These are phyloP conservation scores for Filobasidium floriforme DNA, from an alignment of 768 basidiomycete species.

Conservation along the genomic window DNA sequence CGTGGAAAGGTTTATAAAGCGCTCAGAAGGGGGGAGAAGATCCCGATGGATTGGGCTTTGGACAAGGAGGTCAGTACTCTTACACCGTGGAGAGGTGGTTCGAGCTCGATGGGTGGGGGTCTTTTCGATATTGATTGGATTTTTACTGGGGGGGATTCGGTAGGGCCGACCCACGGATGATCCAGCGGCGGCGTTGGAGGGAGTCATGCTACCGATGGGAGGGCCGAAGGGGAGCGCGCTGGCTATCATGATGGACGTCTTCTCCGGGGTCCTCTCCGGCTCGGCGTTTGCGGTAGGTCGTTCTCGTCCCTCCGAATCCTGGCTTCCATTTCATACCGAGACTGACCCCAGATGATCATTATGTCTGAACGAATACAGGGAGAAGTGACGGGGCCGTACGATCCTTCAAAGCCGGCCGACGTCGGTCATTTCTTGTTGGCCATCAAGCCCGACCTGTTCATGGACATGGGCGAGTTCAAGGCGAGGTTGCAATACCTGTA, in stretches of 20 bases:
- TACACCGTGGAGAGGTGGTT: neutral
- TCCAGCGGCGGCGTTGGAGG: conserved; percentile 12
- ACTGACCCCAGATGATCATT: neutral
- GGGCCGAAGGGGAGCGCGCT: conserved; percentile 17
- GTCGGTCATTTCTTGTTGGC: conserved; percentile 15
- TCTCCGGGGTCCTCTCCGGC: conserved; percentile 11
- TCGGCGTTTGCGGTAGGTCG: conserved; percentile 8
- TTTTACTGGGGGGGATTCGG: neutral
- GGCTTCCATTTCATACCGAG: neutral
- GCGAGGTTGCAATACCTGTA: neutral
- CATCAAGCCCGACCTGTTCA: conserved; percentile 16
- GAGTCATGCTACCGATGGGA: conserved; percentile 17
- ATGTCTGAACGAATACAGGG: neutral
- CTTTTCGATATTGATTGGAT: too few relatives aligned
- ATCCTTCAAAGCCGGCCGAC: neutral
- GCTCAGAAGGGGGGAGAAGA: neutral
- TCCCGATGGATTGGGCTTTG: neutral
- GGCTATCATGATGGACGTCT: conserved; percentile 21
- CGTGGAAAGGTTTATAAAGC: neutral
- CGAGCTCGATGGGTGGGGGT: too few relatives aligned
- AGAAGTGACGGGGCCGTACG: conserved; percentile 12
- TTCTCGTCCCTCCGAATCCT: neutral
- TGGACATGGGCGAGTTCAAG: conserved; percentile 6
- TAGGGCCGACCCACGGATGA: neutral
- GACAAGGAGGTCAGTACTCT: neutral